A percentile compares a stretch with the other conserved stretches of the same genome.
Conservation (phyloP, 2,329 filamentous ascomycete genomes). For the Neonectria coccinea region DNA sequence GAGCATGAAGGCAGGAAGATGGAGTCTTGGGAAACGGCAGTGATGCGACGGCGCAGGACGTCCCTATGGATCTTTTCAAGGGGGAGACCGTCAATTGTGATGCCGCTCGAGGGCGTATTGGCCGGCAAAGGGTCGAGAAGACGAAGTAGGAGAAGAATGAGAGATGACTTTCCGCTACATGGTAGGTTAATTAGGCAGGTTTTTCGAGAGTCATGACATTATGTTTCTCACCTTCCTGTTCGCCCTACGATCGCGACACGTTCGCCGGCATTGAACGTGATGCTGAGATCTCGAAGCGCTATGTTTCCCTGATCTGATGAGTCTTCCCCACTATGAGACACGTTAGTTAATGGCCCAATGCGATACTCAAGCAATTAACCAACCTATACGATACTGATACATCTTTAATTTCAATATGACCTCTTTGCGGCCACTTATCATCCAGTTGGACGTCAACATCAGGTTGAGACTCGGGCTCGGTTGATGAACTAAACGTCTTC, state of each 20-base stretch:
- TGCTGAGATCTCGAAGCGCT: slow-evolving; percentile 15
- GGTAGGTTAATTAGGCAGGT: neutral
- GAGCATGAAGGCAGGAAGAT: slow-evolving; percentile 58
- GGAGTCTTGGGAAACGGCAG: slow-evolving; percentile 64
- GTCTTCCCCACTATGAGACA: neutral
- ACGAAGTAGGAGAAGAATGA: slow-evolving; percentile 53
- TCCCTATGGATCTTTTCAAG: slow-evolving; percentile 53
- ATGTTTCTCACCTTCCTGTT: slow-evolving; percentile 21
- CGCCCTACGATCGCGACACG: slow-evolving; percentile 24
- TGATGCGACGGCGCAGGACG: slow-evolving; percentile 58
- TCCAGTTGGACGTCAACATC: neutral
- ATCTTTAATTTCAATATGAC: slow-evolving; percentile 14
- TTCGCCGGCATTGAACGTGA: slow-evolving; percentile 16
- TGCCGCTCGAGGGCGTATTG: slow-evolving; percentile 19
- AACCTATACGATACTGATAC: slow-evolving; percentile 31
- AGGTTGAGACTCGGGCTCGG: slow-evolving; percentile 11
- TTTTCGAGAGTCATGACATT: neutral
- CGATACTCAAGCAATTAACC: neutral
- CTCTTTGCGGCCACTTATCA: slow-evolving; percentile 25
- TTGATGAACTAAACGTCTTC: slow-evolving; percentile 21
- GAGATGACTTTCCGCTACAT: slow-evolving; percentile 57
- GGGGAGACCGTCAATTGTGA: slow-evolving; percentile 57
- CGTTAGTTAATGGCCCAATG: neutral
- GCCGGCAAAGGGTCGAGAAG: slow-evolving; percentile 52
- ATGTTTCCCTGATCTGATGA: neutral